Base-by-base conservation (phyloP, 768 basidiomycete genomes). In the Gyrodon lividus region DNA sequence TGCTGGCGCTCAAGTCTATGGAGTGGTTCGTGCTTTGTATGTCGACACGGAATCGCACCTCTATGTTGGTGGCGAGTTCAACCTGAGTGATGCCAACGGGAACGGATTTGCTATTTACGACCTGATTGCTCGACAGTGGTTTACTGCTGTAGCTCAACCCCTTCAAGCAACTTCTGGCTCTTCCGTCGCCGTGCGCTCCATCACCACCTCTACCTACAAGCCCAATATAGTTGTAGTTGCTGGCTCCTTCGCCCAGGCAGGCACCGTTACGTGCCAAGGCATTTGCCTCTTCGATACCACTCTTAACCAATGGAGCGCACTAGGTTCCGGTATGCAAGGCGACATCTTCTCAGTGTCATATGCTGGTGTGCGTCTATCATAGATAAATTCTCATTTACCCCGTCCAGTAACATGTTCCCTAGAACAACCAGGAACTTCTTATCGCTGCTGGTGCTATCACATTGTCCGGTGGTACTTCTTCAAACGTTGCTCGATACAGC, bases 61-160 rank as follows among this genome's bases (percentile, higher is more conserved):
- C 10, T 96, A 83, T 66, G 75, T 97, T 34, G 96, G 93, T 0
- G 96, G 96, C 38, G 78, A 90, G 63, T 96, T 92, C 63, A 84
- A 79, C 16, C 66, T 89, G 49, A 60, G 75, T 5, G 80, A 77
- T n/a, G 68, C 77, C 37, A 71, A 70, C 33, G 77, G 77, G 26
- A 84, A 83, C 52, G 88, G 88, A 23, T 79, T 98, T 43, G 87
- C 87, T 2, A 72, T 89, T 39, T 98, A 96, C 64, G 83, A 97
- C 64, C 80, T 98, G 16, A 65, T 72, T 17, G 68, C 68, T 35
- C 77, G 83, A 55, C 67, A 76, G 35, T 93, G 90, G 91, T 73
- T 80, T 45, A 68, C 79, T 14, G 70, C 76, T 17, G 74, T 74
- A 14, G 65, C 86, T 35, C 86, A 85, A 54, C 65, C 85, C 1